Percentiles rank a stretch among this genome's conserved stretches.
phyloP scores from a whole-genome alignment of 139 green algal species.

The Chlorella ohadii region DNA sequence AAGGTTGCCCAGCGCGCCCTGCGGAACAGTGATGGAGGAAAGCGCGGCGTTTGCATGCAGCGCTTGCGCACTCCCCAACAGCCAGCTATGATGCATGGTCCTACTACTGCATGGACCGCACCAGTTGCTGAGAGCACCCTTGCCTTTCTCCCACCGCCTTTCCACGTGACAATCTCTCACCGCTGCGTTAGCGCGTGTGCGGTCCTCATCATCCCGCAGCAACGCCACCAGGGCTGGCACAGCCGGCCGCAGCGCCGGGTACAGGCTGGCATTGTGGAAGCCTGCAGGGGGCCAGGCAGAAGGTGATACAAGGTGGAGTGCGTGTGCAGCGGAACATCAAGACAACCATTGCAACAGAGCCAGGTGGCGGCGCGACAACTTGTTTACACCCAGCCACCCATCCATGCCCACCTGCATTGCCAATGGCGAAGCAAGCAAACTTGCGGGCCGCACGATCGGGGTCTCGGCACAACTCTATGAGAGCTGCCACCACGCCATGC shows the following conservation, averaged over 20 bases:
- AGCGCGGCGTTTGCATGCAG: no score
- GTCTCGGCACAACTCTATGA: slow-evolving; percentile 91
- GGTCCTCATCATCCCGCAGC: slow-evolving; percentile 79
- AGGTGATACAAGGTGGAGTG: no score
- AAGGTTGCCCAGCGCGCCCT: slow-evolving; percentile 95
- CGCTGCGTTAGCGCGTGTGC: slow-evolving; percentile 93
- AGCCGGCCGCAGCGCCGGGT: slow-evolving; percentile 74
- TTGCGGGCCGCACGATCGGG: slow-evolving; percentile 88
- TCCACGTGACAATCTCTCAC: no score
- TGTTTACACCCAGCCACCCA: background rate
- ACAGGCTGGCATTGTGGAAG: slow-evolving; percentile 92
- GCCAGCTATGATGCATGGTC: no score
- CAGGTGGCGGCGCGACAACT: no score
- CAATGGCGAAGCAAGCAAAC: slow-evolving; percentile 98
- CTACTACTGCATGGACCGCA: no score
- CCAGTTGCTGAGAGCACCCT: no score
- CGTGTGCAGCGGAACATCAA: background rate
- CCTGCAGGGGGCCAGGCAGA: slow-evolving; percentile 42
- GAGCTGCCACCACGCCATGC: slow-evolving; percentile 67
- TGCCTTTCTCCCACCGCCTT: no score
- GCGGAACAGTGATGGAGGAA: no score
- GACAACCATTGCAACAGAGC: no score
- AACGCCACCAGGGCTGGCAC: slow-evolving; percentile 82
- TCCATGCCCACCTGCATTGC: slow-evolving; percentile 72
- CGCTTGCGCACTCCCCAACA: no score